Base-by-base conservation (phyloP, 2,329 filamentous ascomycete genomes). In the Calonectria hawksworthii region DNA sequence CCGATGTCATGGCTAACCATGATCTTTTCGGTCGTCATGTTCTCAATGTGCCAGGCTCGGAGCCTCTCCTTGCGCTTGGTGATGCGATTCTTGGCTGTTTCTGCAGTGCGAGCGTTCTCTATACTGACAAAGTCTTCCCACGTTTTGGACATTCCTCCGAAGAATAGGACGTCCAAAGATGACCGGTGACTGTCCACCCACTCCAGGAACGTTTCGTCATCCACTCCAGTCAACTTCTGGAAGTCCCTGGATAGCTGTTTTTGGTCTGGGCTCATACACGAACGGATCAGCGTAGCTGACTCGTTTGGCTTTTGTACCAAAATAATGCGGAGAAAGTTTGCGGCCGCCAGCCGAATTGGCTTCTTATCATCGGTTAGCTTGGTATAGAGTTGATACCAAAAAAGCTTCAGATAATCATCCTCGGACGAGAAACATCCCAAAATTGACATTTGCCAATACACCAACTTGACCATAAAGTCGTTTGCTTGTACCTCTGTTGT, bases 401-500 rank as follows among this genome's bases (percentile, higher is more conserved):
- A 91, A 41, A 98, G 89, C 76, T 94, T 94, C 80, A 98, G 90
- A 81, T 95, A 94, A 13, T 95, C 93, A n/a, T 94, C 92, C 56
- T 98, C 95, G 9, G 91, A 89, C 4, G 94, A 94, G 21, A 97
- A 92, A 5, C 93, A 92, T 2, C 93, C 93, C 21, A 99, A 88
- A 21, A 99, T 92, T 23, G 98, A 94, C 26, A 95, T 96, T 83
- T 99, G 97, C 97, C 97, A 99, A 84, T 98, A 99, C 0, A 95
- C 92, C 80, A 99, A 92, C 82, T 96, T 96, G 74, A 95, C 91
- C 84, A 99, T 91, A 73, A 98, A 95, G 0, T 90, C 87, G 32
- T 94, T 89, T 0, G 93, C 92, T 63, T 95, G 93, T 9, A 86
- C 83, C 72, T 94, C 91, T 3, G 90, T 86, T 2, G 87, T 88